Evolutionary conservation across 163 green algal species (phyloP).

Genomic region (Chlamydomonas reinhardtii): DNA sequence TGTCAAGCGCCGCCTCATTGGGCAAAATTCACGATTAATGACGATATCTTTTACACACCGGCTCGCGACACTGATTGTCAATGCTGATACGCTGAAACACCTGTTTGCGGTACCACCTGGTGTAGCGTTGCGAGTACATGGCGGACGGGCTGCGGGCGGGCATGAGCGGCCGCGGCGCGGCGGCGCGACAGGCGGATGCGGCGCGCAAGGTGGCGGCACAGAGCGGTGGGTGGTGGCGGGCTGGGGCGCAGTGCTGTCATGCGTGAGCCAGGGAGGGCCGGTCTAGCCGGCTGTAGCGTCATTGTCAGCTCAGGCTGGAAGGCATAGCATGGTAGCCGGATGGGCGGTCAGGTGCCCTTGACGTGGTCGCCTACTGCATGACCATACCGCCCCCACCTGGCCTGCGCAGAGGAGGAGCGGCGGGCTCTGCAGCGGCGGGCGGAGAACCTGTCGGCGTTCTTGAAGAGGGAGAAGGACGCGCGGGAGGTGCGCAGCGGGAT

Average conservation of each 20-base stretch:
- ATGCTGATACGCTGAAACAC: too few species aligned
- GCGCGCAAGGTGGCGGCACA: constrained; percentile 38
- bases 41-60: too few species aligned
- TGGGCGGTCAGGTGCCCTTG: too few species aligned
- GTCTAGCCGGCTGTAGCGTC: background rate
- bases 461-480: constrained; percentile 27
- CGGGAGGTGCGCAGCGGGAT: background rate
- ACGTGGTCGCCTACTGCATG: too few species aligned
- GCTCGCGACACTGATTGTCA: too few species aligned
- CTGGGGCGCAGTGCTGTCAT: too few species aligned
- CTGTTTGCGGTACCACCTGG: background rate
- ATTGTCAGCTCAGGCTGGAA: too few species aligned
- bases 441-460: constrained; percentile 35
- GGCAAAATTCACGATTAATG: too few species aligned
- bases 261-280: too few species aligned
- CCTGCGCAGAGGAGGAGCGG: constrained; percentile 28
- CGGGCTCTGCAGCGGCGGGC: constrained; percentile 18
- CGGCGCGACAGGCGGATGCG: constrained; percentile 8
- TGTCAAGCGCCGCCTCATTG: too few species aligned
- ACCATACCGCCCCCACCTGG: too few species aligned
- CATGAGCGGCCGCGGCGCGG: background rate
- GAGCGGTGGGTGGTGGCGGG: constrained; percentile 4
- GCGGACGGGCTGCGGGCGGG: constrained; percentile 16
- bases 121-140: constrained; percentile 43
- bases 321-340: too few species aligned